Evolutionary conservation across 805 yeast species (phyloP).

Genomic region (Nadsonia fulvescens): DNA sequence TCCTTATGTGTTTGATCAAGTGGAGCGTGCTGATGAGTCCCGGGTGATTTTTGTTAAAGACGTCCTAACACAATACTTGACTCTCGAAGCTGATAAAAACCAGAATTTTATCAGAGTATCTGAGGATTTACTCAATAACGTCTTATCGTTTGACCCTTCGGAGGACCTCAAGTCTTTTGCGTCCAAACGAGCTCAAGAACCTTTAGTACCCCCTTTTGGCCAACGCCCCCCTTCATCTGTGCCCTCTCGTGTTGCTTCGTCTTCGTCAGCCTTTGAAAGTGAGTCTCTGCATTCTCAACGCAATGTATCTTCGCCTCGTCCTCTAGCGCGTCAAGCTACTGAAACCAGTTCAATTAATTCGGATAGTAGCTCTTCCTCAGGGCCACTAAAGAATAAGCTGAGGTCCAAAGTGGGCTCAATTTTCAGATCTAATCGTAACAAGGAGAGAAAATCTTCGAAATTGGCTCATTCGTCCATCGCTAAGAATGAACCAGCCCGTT

Average conservation of each 20-base stretch:
- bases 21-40: constrained; percentile 51
- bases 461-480: too few relatives aligned
- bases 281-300: too few relatives aligned
- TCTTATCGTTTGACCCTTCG: constrained; percentile 44
- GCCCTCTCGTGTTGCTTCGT: constrained; percentile 1
- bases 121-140: constrained; percentile 48
- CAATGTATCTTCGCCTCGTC: too few relatives aligned
- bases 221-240: too few relatives aligned
- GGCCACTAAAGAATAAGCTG: too few relatives aligned
- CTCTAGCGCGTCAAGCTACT: too few relatives aligned
- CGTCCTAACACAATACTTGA: constrained; percentile 45
- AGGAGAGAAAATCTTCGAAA: too few relatives aligned
- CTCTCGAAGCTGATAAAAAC: constrained; percentile 37
- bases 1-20: constrained; percentile 55
- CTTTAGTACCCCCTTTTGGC: too few relatives aligned
- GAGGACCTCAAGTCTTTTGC: constrained; percentile 44
- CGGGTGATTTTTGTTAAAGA: constrained; percentile 48
- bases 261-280: background rate
- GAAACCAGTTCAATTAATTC: too few relatives aligned
- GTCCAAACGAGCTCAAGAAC: too few relatives aligned
- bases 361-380: too few relatives aligned
- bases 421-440: constrained; percentile 13
- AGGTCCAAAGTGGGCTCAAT: constrained; percentile 21
- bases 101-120: constrained; percentile 27
- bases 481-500: too few relatives aligned